Evolutionary conservation across 2,329 filamentous ascomycete species (phyloP).

Genomic region (Monosporascus sp.): DNA sequence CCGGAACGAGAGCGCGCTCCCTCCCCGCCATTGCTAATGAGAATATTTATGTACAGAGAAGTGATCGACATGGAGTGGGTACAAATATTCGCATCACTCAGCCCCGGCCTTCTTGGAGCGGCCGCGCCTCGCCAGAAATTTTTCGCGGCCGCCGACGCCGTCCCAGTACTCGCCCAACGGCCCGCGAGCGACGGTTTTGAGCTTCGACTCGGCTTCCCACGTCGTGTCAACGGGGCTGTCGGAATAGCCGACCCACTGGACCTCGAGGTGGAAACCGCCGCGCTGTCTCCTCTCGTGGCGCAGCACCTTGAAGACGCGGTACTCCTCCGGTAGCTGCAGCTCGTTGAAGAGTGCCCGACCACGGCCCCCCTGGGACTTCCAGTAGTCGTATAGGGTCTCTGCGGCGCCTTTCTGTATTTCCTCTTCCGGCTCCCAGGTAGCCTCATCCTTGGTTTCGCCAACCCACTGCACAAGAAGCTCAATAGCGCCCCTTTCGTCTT

Average conservation of each 20-base stretch:
- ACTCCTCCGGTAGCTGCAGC: conserved; percentile 19
- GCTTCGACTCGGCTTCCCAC: conserved; percentile 24
- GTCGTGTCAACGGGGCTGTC: conserved; percentile 22
- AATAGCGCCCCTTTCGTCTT: conserved; percentile 17
- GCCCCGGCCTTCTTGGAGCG: conserved; percentile 18
- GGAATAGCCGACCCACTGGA: conserved; percentile 30
- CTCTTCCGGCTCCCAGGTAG: conserved; percentile 29
- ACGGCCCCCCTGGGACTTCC: conserved; percentile 27
- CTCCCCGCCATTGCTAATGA: not conserved
- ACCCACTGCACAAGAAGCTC: conserved; percentile 28
- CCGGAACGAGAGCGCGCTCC: too few relatives aligned
- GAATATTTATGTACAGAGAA: conserved; percentile 7
- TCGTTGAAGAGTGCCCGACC: conserved; percentile 23
- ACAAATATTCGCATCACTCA: conserved; percentile 1
- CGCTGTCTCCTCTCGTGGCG: conserved; percentile 22
- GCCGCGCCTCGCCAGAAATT: conserved; percentile 21
- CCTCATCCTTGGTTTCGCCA: conserved; percentile 19
- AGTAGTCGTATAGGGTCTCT: conserved; percentile 28
- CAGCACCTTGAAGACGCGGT: conserved; percentile 24
- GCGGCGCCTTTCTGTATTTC: conserved; percentile 29
- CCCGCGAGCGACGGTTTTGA: conserved; percentile 20
- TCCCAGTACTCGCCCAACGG: conserved; percentile 25
- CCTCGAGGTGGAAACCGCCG: conserved; percentile 24
- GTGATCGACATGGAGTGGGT: not conserved
- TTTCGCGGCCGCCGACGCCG: conserved; percentile 20